phyloP scores from a whole-genome alignment of 768 basidiomycete species.

The Zangia roseola region DNA sequence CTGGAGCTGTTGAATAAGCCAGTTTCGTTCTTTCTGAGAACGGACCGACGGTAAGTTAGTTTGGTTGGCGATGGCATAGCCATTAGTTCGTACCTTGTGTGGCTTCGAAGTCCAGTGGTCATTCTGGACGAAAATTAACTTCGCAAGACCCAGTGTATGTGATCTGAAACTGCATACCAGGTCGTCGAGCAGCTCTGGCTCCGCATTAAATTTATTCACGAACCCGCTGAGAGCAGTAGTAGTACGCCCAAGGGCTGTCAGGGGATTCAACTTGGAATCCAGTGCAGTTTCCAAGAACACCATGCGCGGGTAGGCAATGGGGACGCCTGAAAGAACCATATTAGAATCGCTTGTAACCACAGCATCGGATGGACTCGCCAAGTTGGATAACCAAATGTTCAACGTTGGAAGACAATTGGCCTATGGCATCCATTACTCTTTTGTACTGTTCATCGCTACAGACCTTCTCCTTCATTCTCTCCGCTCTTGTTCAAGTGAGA shows the following conservation, averaged over 20 bases:
- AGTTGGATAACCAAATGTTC: constrained; percentile 85
- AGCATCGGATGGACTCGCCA: constrained; percentile 40
- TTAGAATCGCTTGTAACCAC: not conserved
- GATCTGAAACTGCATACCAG: constrained; percentile 46
- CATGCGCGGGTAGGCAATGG: constrained; percentile 92
- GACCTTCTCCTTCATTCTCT: constrained; percentile 79
- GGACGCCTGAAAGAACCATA: constrained; percentile 48
- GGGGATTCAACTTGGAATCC: constrained; percentile 81
- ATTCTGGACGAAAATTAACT: constrained; percentile 66
- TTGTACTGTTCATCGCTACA: constrained; percentile 74
- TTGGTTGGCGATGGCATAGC: not conserved
- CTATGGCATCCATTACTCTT: constrained; percentile 64
- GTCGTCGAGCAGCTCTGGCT: constrained; percentile 93
- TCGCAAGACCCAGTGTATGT: constrained; percentile 24
- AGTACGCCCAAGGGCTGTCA: constrained; percentile 68
- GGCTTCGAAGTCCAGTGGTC: constrained; percentile 88
- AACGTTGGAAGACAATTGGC: constrained; percentile 57
- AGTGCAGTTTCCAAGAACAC: constrained; percentile 81
- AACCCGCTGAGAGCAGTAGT: constrained; percentile 75
- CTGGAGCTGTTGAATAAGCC: constrained; percentile 80
- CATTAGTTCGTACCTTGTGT: constrained; percentile 57
- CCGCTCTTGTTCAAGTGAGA: constrained; percentile 54
- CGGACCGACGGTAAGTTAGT: not conserved
- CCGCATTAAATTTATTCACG: constrained; percentile 88
- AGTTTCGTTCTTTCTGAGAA: constrained; percentile 83